Conservation (phyloP, 257 asterid genomes). For the Dorcoceras hygrometricum region DNA sequence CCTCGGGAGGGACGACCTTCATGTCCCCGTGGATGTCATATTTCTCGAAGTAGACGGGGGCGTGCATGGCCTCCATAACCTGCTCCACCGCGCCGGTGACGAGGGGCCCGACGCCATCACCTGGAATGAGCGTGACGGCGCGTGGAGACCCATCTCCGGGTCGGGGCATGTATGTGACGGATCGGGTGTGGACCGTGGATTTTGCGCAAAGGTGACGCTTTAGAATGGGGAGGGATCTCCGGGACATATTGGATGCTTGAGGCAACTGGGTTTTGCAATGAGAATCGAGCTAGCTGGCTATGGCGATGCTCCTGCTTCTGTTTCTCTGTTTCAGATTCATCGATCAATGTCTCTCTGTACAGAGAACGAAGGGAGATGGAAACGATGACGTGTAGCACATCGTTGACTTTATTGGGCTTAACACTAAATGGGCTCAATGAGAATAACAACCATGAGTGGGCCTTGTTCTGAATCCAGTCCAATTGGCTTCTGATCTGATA, state of each 20-base stretch:
- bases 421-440: background rate
- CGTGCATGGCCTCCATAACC: slow-evolving; percentile 97
- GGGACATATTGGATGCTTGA: background rate
- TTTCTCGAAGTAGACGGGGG: slow-evolving; percentile 84
- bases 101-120: slow-evolving; percentile 94
- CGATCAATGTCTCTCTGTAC: background rate
- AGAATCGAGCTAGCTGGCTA: background rate
- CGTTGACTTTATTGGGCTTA: background rate
- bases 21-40: slow-evolving; percentile 81
- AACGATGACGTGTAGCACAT: background rate
- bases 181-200: slow-evolving; percentile 50
- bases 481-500: no score
- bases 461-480: background rate
- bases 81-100: slow-evolving; percentile 97
- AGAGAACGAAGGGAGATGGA: background rate
- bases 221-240: slow-evolving; percentile 35
- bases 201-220: slow-evolving; percentile 31
- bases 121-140: slow-evolving; percentile 80
- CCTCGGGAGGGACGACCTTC: slow-evolving; percentile 68
- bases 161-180: slow-evolving; percentile 94
- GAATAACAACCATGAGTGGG: background rate
- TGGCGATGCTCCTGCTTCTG: background rate
- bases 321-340: background rate
- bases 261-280: background rate
- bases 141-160: slow-evolving; percentile 93